Conservation (phyloP, 768 basidiomycete genomes). For the Grammothele lineata region DNA sequence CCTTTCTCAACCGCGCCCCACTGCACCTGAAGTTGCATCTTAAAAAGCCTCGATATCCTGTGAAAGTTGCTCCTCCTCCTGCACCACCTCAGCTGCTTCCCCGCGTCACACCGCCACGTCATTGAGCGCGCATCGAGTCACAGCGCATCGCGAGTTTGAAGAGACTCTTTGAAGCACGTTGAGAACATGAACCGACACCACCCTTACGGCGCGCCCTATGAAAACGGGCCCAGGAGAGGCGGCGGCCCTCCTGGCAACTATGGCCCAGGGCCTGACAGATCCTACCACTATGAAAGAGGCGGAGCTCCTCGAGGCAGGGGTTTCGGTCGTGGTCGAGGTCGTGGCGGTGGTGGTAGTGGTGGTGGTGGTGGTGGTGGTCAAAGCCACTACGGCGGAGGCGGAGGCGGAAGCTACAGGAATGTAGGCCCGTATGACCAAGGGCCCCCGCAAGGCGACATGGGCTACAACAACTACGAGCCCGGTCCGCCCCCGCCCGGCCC, state of each 20-base stretch:
- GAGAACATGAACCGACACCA: constrained; percentile 82
- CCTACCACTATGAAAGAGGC: constrained; percentile 59
- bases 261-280: constrained; percentile 60
- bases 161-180: constrained; percentile 18
- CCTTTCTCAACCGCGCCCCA: too few relatives aligned
- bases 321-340: constrained; percentile 38
- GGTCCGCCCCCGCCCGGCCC: constrained; percentile 39
- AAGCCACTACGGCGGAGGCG: constrained; percentile 31
- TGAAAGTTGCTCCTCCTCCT: not conserved
- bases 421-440: constrained; percentile 61
- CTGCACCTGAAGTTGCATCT: too few relatives aligned
- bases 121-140: constrained; percentile 16
- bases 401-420: constrained; percentile 44
- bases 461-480: constrained; percentile 67
- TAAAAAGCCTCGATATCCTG: not conserved
- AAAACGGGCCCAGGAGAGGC: constrained; percentile 52
- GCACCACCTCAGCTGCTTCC: not conserved
- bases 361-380: constrained; percentile 24
- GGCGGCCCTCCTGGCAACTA: constrained; percentile 63
- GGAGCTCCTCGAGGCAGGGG: constrained; percentile 47
- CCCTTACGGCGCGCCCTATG: constrained; percentile 74
- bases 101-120: constrained; percentile 14
- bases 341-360: constrained; percentile 31
- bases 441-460: constrained; percentile 56
- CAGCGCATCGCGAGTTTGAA: constrained; percentile 11